Evolutionary conservation across 768 basidiomycete species (phyloP), one percentile per base, ranked within the genome.

Genomic region (Panus rudis): DNA sequence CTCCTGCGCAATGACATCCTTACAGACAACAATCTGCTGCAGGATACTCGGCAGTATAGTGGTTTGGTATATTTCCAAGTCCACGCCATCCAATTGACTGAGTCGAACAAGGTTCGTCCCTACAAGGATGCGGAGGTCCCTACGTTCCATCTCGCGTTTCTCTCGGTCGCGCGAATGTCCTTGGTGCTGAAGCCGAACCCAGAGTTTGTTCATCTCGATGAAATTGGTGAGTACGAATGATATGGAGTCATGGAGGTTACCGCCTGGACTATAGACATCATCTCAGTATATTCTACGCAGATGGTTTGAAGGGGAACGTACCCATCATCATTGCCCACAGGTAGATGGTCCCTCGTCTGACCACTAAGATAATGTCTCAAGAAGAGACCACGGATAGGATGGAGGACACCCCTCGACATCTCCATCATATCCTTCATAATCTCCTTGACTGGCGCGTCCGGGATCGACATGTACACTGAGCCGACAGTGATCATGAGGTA

Each of bases 401-500:
- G 92, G 50, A 98, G 73, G 4, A 99, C 92, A 48, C 96, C 96
- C 16, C 92, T 73, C 26, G 92, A 92, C 96, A 98, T 98, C 64
- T 99, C 96, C 86, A 99, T 86, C 94, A 98, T 97, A 64, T 99
- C 96, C 73, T 96, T 98, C 94, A 98, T 99, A 49, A 99, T 92
- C 68, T 99, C 94, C 72, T 92, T 96, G 43, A 98, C 83, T 4
- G 94, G 94, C 8, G 94, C 93, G 46, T 96, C 94, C 2, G 92
- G 81, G 40, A 97, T 83, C 22, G 92, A 92, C 96, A 99, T 98
- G 73, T 97, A 99, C 26, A 98, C 93, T 1, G 94, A 90, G 51
- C 96, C 96, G 49, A 99, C 94, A 28, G 96, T 98, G 55, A 98
- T 96, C 96, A 99, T 98, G 57, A 98, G 87, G 66, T 98, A 91